Conservation (phyloP, 1,139 yeast genomes). For the Blastobotrys capitulatus region DNA sequence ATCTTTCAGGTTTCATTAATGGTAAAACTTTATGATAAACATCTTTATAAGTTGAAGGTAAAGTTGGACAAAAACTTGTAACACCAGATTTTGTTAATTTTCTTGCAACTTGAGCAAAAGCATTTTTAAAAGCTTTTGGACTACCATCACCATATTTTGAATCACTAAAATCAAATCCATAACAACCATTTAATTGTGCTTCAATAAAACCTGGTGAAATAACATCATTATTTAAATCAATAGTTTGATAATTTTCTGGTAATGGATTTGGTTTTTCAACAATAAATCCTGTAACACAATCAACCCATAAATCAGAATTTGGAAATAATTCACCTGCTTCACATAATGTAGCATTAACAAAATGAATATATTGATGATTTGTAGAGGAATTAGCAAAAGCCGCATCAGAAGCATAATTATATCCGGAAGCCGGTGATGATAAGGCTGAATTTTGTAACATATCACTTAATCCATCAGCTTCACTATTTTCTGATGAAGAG, state of each 20-base stretch:
- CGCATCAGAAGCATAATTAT: slow-evolving; percentile 8
- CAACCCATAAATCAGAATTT: slow-evolving; percentile 44
- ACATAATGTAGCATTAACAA: slow-evolving; percentile 49
- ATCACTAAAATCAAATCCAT: slow-evolving; percentile 52
- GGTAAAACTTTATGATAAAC: slow-evolving; percentile 51
- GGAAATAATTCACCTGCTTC: slow-evolving; percentile 44
- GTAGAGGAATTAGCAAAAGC: slow-evolving; percentile 5
- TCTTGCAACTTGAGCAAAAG: slow-evolving; percentile 21
- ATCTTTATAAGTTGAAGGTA: slow-evolving; percentile 50
- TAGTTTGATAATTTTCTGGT: slow-evolving; percentile 20
- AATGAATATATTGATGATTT: slow-evolving; percentile 20
- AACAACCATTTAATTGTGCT: slow-evolving; percentile 58
- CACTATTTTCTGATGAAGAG: slow-evolving; percentile 14
- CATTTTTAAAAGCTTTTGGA: slow-evolving; percentile 27
- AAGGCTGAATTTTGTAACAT: slow-evolving; percentile 15
- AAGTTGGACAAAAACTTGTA: slow-evolving; percentile 56
- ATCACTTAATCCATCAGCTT: slow-evolving; percentile 10
- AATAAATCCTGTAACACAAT: slow-evolving; percentile 43
- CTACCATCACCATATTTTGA: slow-evolving; percentile 37
- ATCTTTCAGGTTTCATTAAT: slow-evolving; percentile 38
- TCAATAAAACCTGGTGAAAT: slow-evolving; percentile 59
- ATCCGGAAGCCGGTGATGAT: slow-evolving; percentile 13
- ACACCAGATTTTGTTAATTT: slow-evolving; percentile 49
- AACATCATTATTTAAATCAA: slow-evolving; percentile 47
- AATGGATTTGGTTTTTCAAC: slow-evolving; percentile 28